Evolutionary conservation across 495 filamentous ascomycete species (phyloP).

Genomic region (Hyaloscypha finlandica): DNA sequence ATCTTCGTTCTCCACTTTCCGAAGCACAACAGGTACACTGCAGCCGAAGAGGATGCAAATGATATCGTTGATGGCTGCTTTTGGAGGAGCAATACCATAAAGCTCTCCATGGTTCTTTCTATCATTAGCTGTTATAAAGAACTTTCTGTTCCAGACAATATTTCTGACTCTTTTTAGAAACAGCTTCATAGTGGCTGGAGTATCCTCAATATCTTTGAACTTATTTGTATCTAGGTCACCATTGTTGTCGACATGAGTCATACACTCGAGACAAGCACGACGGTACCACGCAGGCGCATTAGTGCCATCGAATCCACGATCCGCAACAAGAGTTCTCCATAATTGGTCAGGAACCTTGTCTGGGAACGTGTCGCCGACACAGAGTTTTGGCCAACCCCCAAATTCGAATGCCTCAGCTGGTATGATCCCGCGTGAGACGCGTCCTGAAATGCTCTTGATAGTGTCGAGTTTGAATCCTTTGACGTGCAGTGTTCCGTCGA

Average conservation of each 20-base stretch:
- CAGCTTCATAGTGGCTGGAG: slow-evolving; percentile 21
- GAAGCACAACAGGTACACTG: slow-evolving; percentile 45
- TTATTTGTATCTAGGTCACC: slow-evolving; percentile 22
- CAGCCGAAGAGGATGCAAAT: slow-evolving; percentile 46
- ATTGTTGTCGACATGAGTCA: slow-evolving; percentile 9
- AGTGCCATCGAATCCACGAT: slow-evolving; percentile 28
- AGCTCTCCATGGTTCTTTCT: background rate
- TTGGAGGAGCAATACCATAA: slow-evolving; percentile 31
- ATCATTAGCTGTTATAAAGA: slow-evolving; percentile 18
- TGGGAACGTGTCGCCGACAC: background rate
- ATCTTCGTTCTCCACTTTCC: slow-evolving; percentile 1
- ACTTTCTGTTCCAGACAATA: slow-evolving; percentile 35
- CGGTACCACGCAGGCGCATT: slow-evolving; percentile 25
- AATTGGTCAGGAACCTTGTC: slow-evolving; percentile 22
- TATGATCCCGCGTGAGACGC: background rate
- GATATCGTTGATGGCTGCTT: slow-evolving; percentile 30
- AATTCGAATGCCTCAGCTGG: slow-evolving; percentile 6
- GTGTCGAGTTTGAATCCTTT: background rate
- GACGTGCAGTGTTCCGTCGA: background rate
- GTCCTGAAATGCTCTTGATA: background rate
- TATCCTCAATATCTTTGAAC: slow-evolving; percentile 5
- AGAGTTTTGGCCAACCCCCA: slow-evolving; percentile 5
- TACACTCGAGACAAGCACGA: slow-evolving; percentile 22
- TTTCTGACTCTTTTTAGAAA: slow-evolving; percentile 34
- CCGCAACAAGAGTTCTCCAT: slow-evolving; percentile 33